Percentiles rank a stretch among this genome's conserved stretches.
phyloP scores from a whole-genome alignment of 805 yeast species.

The Wickerhamomyces kurtzmanii region DNA sequence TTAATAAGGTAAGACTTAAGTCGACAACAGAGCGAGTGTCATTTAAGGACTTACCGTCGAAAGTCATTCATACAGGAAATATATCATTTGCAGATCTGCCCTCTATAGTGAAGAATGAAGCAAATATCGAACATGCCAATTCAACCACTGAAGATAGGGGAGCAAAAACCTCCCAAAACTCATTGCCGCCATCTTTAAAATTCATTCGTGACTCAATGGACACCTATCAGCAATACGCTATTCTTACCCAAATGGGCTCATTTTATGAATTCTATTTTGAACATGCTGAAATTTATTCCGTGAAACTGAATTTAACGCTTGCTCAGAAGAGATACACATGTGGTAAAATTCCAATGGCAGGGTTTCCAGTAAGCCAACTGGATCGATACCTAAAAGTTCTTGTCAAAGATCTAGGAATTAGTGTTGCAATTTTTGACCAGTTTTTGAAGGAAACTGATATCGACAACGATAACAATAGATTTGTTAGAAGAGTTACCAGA shows the following conservation, averaged over 20 bases:
- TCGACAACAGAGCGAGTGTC: too few relatives aligned
- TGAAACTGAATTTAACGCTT: slow-evolving; percentile 60
- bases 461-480: slow-evolving; percentile 24
- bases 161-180: slow-evolving; percentile 2
- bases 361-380: slow-evolving; percentile 70
- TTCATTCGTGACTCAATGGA: slow-evolving; percentile 31
- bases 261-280: slow-evolving; percentile 85
- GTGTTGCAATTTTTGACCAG: slow-evolving; percentile 83
- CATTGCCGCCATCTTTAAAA: slow-evolving; percentile 24
- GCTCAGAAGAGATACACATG: slow-evolving; percentile 41
- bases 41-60: too few relatives aligned
- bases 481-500: slow-evolving; percentile 65
- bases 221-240: slow-evolving; percentile 40
- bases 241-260: slow-evolving; percentile 76
- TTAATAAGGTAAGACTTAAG: too few relatives aligned
- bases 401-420: slow-evolving; percentile 58
- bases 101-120: neutral
- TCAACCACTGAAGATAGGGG: neutral
- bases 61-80: too few relatives aligned
- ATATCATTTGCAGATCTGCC: slow-evolving; percentile 6
- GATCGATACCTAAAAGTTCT: slow-evolving; percentile 66
- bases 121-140: slow-evolving; percentile 1
- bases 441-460: slow-evolving; percentile 17
- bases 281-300: slow-evolving; percentile 71
- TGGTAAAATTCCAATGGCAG: slow-evolving; percentile 68